Conservation (phyloP, 1,284 basidiomycete genomes). For the Ganoderma lucidum region DNA sequence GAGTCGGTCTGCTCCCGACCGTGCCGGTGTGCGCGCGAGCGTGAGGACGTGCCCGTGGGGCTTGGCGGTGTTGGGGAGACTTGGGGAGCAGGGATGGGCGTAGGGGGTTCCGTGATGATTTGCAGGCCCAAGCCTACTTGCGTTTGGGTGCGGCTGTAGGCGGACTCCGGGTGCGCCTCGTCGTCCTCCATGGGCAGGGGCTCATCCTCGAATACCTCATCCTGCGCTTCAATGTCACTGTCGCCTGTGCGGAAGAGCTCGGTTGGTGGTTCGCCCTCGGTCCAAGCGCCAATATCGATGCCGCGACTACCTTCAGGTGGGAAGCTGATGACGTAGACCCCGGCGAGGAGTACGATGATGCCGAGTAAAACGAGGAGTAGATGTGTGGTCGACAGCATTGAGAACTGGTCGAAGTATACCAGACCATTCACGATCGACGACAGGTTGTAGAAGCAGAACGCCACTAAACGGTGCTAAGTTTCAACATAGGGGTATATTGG, state of each 20-base stretch:
- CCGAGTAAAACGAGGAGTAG: constrained; percentile 82
- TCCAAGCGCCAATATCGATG: constrained; percentile 63
- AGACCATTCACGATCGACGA: constrained; percentile 90
- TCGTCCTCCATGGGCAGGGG: constrained; percentile 39
- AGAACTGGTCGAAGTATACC: constrained; percentile 92
- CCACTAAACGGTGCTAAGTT: constrained; percentile 56
- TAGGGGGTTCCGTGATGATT: constrained; percentile 29
- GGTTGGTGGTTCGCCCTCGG: constrained; percentile 46
- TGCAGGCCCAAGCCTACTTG: constrained; percentile 28
- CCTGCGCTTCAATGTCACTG: constrained; percentile 33
- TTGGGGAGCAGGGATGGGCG: constrained; percentile 26
- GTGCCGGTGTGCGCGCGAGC: constrained; percentile 20
- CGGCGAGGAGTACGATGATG: constrained; percentile 82
- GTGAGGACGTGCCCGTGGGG: constrained; percentile 11
- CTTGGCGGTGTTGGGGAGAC: constrained; percentile 22
- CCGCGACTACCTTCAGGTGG: constrained; percentile 62
- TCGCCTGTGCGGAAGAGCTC: constrained; percentile 35
- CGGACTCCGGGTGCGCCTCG: constrained; percentile 15
- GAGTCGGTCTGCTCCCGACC: constrained; percentile 36
- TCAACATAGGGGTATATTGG: background rate
- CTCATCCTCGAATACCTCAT: constrained; percentile 42
- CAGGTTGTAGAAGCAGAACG: constrained; percentile 96
- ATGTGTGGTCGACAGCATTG: constrained; percentile 73
- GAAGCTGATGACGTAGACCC: constrained; percentile 90
- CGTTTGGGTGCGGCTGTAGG: constrained; percentile 15